phyloP scores from a whole-genome alignment of 129 eudicot species.

The Arctium lappa region DNA sequence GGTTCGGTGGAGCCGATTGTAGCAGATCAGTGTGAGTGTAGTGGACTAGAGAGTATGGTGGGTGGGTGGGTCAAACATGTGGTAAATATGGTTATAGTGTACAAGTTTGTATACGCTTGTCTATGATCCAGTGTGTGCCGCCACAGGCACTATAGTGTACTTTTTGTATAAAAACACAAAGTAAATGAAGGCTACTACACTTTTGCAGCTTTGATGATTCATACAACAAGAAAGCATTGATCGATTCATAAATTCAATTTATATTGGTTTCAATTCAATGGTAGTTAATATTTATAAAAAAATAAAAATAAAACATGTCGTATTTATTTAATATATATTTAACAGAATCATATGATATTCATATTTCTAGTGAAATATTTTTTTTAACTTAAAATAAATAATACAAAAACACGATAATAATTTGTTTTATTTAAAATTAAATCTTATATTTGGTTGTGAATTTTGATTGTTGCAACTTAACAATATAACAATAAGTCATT shows the following conservation, averaged over 20 bases:
- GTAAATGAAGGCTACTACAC: conserved; percentile 3
- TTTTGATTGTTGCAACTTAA: no score
- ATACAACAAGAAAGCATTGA: not conserved
- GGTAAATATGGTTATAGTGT: conserved; percentile 32
- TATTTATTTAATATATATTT: no score
- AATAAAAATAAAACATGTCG: not conserved
- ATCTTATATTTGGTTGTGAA: no score
- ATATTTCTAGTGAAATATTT: no score
- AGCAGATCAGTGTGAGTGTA: conserved; percentile 42
- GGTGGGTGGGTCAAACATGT: conserved; percentile 9
- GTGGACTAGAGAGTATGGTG: not conserved
- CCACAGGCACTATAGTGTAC: conserved; percentile 21
- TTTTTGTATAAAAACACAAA: conserved; percentile 35
- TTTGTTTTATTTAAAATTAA: no score
- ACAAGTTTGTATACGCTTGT: conserved; percentile 13
- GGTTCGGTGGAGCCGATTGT: conserved; percentile 81
- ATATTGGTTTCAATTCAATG: not conserved
- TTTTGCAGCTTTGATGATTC: conserved; percentile 3
- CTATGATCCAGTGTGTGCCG: conserved; percentile 27
- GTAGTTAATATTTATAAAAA: not conserved
- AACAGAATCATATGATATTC: no score
- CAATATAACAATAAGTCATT: no score
- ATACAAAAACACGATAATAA: no score
- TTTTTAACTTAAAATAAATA: no score
- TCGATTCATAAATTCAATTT: not conserved